Evolutionary conservation across 192 early-diverging fungal species (phyloP), one percentile per base, ranked within the genome.

Genomic region (Oehlia diaphana): DNA sequence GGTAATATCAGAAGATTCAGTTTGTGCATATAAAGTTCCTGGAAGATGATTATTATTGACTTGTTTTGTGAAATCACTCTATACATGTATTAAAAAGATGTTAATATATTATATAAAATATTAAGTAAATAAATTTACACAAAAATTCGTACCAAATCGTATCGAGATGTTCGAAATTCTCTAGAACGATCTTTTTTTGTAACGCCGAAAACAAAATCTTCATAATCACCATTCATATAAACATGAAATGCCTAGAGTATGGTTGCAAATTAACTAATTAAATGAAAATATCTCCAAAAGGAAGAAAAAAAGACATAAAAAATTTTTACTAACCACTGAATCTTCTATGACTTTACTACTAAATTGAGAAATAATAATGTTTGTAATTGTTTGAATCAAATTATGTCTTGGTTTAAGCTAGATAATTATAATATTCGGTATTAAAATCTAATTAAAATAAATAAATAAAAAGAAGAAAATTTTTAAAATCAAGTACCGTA

Each of bases 291-390:
- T 70, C 9, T n/a, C 10, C 42, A 44, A 44, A 9, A 10, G 9
- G 7, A 44, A 2, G 37, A 16, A 28, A 68, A 28, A 33, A 68
- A 69, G 16, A 14, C 35, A 35, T 23, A 21, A 39, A 21, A 39
- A 69, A 39, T n/a, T 37, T 39, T 9, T 70, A 70, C 1, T 44
- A 9, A 70, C 68, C 16, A 70, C 68, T 33, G 68, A 23, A 39
- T 70, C 68, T 10, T 14, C 37, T 70, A 70, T 21, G 9, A 10
- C 3, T n/a, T 70, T 70, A n/a, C 68, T 70, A 8, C 68, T 70
- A 70, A 70, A 70, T 70, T 70, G 68, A 42, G 68, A 70, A 39
- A 37, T 70, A 70, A 70, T 9, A 42, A 70, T 9, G n/a, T 70
- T 70, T 16, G 68, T 21, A 4, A 70, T 42, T 7, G 8, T 39